Conservation (phyloP, 169 alveolate genomes). For the Plasmodium adleri region DNA sequence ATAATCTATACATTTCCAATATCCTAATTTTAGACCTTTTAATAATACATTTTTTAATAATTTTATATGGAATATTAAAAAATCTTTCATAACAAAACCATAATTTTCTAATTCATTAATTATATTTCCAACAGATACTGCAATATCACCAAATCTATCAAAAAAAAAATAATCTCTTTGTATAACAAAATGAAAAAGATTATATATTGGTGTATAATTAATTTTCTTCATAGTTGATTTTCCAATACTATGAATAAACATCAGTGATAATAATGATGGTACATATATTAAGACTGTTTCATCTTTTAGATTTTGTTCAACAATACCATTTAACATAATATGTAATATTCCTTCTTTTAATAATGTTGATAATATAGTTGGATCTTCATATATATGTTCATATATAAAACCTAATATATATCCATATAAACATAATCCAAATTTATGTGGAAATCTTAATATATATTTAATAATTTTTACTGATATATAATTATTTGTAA, state of each 20-base stretch:
- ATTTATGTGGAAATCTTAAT: slow-evolving; percentile 78
- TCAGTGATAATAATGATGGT: slow-evolving; percentile 81
- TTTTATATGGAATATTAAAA: slow-evolving; percentile 40
- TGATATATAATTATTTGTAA: slow-evolving; percentile 62
- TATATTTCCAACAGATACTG: slow-evolving; percentile 83
- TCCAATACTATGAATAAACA: slow-evolving; percentile 83
- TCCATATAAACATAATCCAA: slow-evolving; percentile 84
- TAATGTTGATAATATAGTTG: slow-evolving; percentile 82
- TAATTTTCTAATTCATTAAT: slow-evolving; percentile 71
- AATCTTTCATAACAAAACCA: slow-evolving; percentile 67
- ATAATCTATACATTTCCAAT: slow-evolving; percentile 69
- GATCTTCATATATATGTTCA: slow-evolving; percentile 85
- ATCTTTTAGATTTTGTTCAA: slow-evolving; percentile 80
- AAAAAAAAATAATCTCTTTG: slow-evolving; percentile 84
- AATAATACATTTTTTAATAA: slow-evolving; percentile 46
- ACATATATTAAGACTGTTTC: slow-evolving; percentile 81
- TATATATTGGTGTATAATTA: slow-evolving; percentile 79
- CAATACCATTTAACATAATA: slow-evolving; percentile 80
- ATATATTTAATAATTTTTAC: slow-evolving; percentile 77
- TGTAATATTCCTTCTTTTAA: slow-evolving; percentile 81
- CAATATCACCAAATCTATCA: slow-evolving; percentile 87
- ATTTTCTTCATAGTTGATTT: slow-evolving; percentile 79
- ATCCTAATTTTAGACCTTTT: slow-evolving; percentile 55
- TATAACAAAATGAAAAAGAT: slow-evolving; percentile 78
- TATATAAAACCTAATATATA: slow-evolving; percentile 80